Evolutionary conservation across 495 filamentous ascomycete species (phyloP).

Genomic region (Sphaerosporella brunnea): DNA sequence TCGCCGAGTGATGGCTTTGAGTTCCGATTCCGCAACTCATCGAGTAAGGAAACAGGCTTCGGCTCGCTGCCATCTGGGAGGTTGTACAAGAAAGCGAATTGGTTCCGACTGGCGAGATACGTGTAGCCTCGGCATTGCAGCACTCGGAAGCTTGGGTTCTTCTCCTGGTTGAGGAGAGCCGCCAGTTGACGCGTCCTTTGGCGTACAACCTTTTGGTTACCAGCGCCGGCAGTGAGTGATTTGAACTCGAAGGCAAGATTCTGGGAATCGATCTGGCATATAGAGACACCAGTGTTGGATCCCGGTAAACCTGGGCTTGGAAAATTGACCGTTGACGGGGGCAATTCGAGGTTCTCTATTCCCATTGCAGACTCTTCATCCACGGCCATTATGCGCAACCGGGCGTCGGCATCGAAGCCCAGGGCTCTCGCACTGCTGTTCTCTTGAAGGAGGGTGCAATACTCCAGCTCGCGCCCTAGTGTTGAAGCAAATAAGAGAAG

Average conservation of each 20-base stretch:
- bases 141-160: conserved; percentile 22
- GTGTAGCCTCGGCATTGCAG: conserved; percentile 24
- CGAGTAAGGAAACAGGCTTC: background rate
- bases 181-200: background rate
- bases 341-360: background rate
- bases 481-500: conserved; percentile 12
- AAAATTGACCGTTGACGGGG: background rate
- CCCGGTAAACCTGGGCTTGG: background rate
- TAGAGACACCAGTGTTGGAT: background rate
- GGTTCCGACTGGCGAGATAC: conserved; percentile 9
- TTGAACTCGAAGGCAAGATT: background rate
- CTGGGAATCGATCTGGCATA: background rate
- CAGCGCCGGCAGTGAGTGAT: background rate
- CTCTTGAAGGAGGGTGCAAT: background rate
- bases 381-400: conserved; percentile 4
- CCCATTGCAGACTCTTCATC: background rate
- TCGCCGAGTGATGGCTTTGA: conserved; percentile 10
- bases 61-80: background rate
- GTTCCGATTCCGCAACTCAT: background rate
- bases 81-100: conserved; percentile 1
- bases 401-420: conserved; percentile 2
- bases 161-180: conserved; percentile 18
- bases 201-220: background rate
- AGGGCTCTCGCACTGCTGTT: background rate
- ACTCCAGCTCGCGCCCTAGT: background rate